These are phyloP conservation scores for Cladophialophora yegresii DNA, from an alignment of 2,329 filamentous ascomycete genomes.

Conservation along the genomic window DNA sequence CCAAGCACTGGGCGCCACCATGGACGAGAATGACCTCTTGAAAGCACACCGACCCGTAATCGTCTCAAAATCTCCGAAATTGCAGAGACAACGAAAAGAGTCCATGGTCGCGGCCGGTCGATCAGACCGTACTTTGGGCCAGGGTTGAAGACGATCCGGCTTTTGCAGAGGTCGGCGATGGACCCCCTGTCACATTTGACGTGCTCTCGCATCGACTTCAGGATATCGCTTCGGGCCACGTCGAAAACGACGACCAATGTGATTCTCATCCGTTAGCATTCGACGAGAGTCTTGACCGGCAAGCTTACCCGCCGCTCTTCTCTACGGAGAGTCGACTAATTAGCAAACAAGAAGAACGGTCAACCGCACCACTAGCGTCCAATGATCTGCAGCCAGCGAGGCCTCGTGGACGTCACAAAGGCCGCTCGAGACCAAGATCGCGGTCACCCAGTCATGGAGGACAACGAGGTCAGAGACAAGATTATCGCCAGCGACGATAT, in stretches of 20 bases:
- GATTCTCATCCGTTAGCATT: background rate
- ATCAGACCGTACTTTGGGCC: constrained; percentile 9
- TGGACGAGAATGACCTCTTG: constrained; percentile 10
- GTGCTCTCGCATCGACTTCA: constrained; percentile 6
- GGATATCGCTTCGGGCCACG: background rate
- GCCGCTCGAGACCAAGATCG: background rate
- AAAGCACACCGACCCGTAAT: constrained; percentile 8
- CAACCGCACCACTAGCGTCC: background rate
- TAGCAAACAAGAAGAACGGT: constrained; percentile 8
- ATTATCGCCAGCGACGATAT: constrained; percentile 5
- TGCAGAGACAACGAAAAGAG: constrained; percentile 12
- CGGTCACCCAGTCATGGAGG: background rate
- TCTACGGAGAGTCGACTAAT: background rate
- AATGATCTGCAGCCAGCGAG: background rate
- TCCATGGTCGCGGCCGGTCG: constrained; percentile 7
- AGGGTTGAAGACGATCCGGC: constrained; percentile 16
- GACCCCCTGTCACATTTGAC: constrained; percentile 10
- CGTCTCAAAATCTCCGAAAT: constrained; percentile 19
- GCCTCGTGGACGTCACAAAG: background rate
- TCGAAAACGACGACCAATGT: background rate
- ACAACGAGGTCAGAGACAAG: background rate
- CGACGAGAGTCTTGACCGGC: background rate
- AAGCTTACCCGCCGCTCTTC: background rate
- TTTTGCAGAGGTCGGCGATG: constrained; percentile 14
- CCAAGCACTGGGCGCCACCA: constrained; percentile 15